These are phyloP conservation scores for Penicillium cataractarum DNA, from an alignment of 495 filamentous ascomycete species.

Conservation along the genomic window DNA sequence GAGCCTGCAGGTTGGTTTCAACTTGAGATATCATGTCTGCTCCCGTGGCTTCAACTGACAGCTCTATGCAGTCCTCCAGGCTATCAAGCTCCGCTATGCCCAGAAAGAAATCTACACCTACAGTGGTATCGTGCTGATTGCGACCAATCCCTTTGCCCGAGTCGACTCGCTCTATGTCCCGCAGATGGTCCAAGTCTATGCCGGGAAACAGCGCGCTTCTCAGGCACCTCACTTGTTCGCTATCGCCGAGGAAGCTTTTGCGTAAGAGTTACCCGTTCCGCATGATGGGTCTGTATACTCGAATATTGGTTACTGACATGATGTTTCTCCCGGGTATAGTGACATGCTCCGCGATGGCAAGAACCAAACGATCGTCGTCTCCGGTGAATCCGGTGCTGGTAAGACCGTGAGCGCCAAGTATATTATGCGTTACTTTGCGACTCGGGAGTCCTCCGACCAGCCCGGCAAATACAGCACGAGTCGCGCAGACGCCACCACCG, in stretches of 20 bases:
- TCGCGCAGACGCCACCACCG: constrained; percentile 87
- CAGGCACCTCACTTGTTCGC: constrained; percentile 98
- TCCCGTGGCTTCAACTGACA: constrained; percentile 36
- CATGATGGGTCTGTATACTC: neutral
- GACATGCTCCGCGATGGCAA: constrained; percentile 96
- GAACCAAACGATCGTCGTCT: constrained; percentile 99
- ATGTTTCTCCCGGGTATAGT: constrained; percentile 43
- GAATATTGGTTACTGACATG: neutral
- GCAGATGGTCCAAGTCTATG: constrained; percentile 99
- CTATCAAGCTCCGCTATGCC: constrained; percentile 94
- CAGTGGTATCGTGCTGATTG: constrained; percentile 97
- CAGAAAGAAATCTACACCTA: constrained; percentile 99
- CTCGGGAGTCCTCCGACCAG: constrained; percentile 89
- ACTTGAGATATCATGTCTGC: neutral
- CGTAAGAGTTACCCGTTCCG: constrained; percentile 58
- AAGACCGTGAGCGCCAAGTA: constrained; percentile 99
- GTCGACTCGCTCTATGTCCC: constrained; percentile 99
- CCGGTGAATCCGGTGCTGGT: constrained; percentile 96
- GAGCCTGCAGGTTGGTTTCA: constrained; percentile 84
- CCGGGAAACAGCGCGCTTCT: constrained; percentile 92
- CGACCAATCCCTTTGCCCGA: constrained; percentile 96
- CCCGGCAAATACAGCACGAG: constrained; percentile 78
- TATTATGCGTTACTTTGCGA: constrained; percentile 99
- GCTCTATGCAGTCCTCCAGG: constrained; percentile 77
- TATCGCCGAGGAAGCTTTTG: constrained; percentile 98